Conservation (phyloP, 2,329 filamentous ascomycete genomes). For the Scedosporium boydii region DNA sequence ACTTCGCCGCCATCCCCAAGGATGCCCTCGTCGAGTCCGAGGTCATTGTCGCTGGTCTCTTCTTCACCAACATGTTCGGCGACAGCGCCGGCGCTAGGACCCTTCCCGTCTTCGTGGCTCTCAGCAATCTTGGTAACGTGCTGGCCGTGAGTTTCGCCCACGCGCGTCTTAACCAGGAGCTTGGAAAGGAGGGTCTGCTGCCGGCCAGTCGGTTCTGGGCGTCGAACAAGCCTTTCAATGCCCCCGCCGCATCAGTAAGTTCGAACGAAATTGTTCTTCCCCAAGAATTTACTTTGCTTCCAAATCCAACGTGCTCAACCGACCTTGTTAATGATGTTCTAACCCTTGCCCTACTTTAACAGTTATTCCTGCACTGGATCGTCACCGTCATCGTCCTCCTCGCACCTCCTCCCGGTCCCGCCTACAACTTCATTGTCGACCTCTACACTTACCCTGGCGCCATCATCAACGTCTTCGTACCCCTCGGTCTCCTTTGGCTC, state of each 20-base stretch:
- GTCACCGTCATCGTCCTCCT: conserved; percentile 56
- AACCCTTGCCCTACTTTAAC: neutral
- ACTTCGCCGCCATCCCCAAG: conserved; percentile 54
- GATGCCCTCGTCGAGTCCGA: conserved; percentile 46
- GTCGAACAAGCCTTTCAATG: conserved; percentile 57
- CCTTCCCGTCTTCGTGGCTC: conserved; percentile 46
- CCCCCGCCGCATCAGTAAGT: conserved; percentile 46
- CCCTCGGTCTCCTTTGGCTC: conserved; percentile 39
- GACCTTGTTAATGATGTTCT: neutral
- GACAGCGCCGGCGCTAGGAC: conserved; percentile 37
- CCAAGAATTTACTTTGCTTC: neutral
- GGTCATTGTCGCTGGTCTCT: conserved; percentile 49
- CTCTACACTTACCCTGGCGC: conserved; percentile 43
- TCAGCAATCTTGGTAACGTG: conserved; percentile 54
- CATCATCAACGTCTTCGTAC: conserved; percentile 44
- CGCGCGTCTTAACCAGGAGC: conserved; percentile 51
- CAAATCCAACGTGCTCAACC: neutral
- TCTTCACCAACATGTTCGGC: conserved; percentile 54
- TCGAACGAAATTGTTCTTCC: no score
- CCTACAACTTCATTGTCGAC: conserved; percentile 58
- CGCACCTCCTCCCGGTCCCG: conserved; percentile 56
- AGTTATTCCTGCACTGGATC: conserved; percentile 56
- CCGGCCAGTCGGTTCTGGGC: conserved; percentile 60
- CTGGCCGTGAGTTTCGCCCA: conserved; percentile 52
- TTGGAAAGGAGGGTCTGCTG: conserved; percentile 60